These are phyloP conservation scores for Diddensiella transvaalensis DNA, from an alignment of 805 yeast genomes.

Conservation along the genomic window DNA sequence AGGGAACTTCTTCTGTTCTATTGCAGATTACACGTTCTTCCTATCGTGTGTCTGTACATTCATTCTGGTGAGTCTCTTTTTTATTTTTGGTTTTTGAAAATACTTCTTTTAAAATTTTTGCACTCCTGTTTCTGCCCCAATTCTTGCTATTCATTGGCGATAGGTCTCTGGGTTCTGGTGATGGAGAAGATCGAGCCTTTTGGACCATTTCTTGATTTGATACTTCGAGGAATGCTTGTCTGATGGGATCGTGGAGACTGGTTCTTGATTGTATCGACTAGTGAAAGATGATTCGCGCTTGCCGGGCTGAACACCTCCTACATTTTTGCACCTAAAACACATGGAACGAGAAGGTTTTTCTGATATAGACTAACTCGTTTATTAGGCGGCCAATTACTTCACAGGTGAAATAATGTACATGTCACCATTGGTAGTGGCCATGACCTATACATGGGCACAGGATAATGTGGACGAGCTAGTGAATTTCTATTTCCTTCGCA, in stretches of 20 bases:
- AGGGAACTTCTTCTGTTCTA: constrained; percentile 17
- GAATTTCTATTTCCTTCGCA: constrained; percentile 29
- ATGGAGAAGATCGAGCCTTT: constrained; percentile 34
- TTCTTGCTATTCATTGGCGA: constrained; percentile 21
- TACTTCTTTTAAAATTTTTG: background rate
- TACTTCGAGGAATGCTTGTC: constrained; percentile 22
- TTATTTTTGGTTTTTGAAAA: background rate
- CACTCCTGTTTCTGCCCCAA: constrained; percentile 35
- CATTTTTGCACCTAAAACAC: too few species aligned
- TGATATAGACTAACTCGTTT: constrained; percentile 4
- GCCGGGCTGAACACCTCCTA: constrained; percentile 11
- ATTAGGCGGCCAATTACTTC: constrained; percentile 15
- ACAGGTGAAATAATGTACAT: constrained; percentile 26
- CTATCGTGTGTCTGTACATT: constrained; percentile 20
- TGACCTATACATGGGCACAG: constrained; percentile 39
- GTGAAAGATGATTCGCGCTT: too few species aligned
- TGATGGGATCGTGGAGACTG: constrained; percentile 23
- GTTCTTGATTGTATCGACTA: constrained; percentile 10
- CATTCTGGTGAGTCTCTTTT: constrained; percentile 22
- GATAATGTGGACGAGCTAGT: constrained; percentile 30
- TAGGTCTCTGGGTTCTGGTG: constrained; percentile 33
- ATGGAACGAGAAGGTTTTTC: too few species aligned
- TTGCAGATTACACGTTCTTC: constrained; percentile 28
- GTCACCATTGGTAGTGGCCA: constrained; percentile 31
- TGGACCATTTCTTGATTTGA: constrained; percentile 20